Evolutionary conservation across 192 early-diverging fungal genomes (phyloP), one percentile per base, ranked within the genome.

Genomic region (Dispira simplex): DNA sequence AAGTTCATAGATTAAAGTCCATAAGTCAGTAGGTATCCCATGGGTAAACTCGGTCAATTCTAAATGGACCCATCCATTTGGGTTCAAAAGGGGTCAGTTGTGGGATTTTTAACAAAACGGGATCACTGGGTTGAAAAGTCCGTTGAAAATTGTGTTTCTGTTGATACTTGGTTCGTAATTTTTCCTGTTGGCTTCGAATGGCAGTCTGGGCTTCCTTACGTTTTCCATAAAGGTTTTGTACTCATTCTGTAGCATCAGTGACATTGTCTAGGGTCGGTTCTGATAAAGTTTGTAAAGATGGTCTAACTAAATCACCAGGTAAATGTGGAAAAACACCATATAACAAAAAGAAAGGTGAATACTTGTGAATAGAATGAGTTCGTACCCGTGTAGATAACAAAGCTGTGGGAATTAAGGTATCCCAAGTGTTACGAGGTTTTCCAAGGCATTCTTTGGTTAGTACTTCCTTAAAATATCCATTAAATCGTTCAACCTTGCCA

Each of bases 401-500:
- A 13, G 52, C 45, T 21, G 0, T 49, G 0, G 55, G 28, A 6
- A 67, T 39, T 21, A 63, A 53, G 45, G 52, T 32, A 16, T 67
- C 66, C 66, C 66, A 67, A n/a, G 51, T 23, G 20, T 59, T 62
- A 11, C 21, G 48, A 39, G 18, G 46, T 52, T 58, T 20, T 23
- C 16, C 26, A 39, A 12, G 18, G 46, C 27, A 21, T 26, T 56
- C 2, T 13, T 27, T 14, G 27, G 25, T 18, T 23, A 56, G 16
- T 26, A 62, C 52, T 21, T 62, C 44, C 32, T 62, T 62, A 1
- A 67, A 46, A 8, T 46, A 62, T 46, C 49, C 46, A 46, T 67
- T 67, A 32, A 62, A 62, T 14, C 47, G 59, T 14, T 67, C 66
- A 58, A 62, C 52, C 48, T 67, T 67, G 14, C 66, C 66, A 23